Conservation (phyloP, 2,329 filamentous ascomycete genomes). For the Trichothecium roseum region DNA sequence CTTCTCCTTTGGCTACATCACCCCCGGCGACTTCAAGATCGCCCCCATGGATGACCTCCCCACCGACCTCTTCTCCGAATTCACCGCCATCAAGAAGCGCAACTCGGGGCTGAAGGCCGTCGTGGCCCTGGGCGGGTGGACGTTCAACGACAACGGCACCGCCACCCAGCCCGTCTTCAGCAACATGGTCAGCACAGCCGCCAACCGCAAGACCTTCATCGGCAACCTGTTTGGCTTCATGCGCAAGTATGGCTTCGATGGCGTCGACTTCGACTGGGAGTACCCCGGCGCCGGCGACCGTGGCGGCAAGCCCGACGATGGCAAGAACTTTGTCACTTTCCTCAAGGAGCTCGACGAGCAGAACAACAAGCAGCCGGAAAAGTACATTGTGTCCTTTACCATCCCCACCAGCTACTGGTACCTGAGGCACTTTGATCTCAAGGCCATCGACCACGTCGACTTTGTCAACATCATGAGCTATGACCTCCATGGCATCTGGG, state of each 20-base stretch:
- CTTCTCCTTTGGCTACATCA: constrained; percentile 23
- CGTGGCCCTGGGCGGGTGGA: constrained; percentile 30
- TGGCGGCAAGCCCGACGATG: constrained; percentile 11
- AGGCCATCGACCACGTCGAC: constrained; percentile 15
- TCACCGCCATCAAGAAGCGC: constrained; percentile 17
- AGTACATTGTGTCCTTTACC: constrained; percentile 13
- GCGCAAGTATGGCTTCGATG: constrained; percentile 12
- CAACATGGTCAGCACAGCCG: constrained; percentile 10
- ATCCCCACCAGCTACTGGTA: constrained; percentile 19
- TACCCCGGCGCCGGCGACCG: constrained; percentile 12
- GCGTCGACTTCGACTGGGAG: constrained; percentile 19
- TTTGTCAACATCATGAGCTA: constrained; percentile 33
- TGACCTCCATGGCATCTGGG: constrained; percentile 32
- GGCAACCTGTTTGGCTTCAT: constrained; percentile 14
- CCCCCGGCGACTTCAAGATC: constrained; percentile 17
- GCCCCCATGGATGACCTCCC: constrained; percentile 13
- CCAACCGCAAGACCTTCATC: constrained; percentile 23
- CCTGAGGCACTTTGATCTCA: constrained; percentile 13
- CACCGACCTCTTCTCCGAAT: constrained; percentile 7
- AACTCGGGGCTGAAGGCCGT: constrained; percentile 17
- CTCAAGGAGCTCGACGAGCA: constrained; percentile 10
- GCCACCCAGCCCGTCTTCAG: constrained; percentile 14
- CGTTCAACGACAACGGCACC: constrained; percentile 19
- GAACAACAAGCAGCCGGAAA: constrained; percentile 1
- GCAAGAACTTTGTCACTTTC: constrained; percentile 11